Conservation (phyloP, 208 protist genomes). For the Crithidia fasciculata region DNA sequence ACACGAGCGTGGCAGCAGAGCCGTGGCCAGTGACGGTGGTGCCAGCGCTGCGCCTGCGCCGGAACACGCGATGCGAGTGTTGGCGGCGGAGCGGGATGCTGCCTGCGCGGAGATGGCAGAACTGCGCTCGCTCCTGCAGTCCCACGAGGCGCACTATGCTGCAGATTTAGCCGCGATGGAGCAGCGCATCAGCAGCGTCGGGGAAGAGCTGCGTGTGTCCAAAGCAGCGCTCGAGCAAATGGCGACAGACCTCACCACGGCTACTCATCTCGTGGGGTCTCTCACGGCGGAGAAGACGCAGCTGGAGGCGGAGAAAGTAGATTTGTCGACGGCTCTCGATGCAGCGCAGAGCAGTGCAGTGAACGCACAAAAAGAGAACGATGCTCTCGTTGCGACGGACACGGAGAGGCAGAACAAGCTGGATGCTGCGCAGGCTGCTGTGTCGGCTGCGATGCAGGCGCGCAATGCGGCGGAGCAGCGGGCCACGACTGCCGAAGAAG, state of each 20-base stretch:
- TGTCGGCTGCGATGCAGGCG: not conserved
- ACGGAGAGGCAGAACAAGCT: not conserved
- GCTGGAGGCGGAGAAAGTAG: not conserved
- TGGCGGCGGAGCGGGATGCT: too few relatives aligned
- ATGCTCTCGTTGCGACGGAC: not conserved
- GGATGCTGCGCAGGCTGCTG: not conserved
- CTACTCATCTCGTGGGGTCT: not conserved
- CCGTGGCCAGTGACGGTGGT: not conserved
- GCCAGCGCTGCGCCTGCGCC: not conserved
- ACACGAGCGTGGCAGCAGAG: not conserved
- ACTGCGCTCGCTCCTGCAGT: too few relatives aligned
- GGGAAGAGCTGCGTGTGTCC: not conserved
- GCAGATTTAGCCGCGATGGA: not conserved
- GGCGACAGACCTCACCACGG: not conserved
- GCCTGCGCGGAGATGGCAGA: too few relatives aligned
- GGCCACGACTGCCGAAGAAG: not conserved
- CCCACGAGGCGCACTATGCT: too few relatives aligned
- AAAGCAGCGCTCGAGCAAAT: not conserved
- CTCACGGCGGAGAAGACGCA: not conserved
- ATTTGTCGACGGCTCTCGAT: not conserved
- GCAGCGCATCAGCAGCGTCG: not conserved
- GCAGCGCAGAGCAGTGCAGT: not conserved
- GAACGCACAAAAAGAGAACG: not conserved
- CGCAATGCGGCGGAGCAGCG: slow-evolving; percentile 5
- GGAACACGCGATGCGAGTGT: not conserved